Conservation (phyloP, 495 filamentous ascomycete genomes). For the Lichina pygmaea region DNA sequence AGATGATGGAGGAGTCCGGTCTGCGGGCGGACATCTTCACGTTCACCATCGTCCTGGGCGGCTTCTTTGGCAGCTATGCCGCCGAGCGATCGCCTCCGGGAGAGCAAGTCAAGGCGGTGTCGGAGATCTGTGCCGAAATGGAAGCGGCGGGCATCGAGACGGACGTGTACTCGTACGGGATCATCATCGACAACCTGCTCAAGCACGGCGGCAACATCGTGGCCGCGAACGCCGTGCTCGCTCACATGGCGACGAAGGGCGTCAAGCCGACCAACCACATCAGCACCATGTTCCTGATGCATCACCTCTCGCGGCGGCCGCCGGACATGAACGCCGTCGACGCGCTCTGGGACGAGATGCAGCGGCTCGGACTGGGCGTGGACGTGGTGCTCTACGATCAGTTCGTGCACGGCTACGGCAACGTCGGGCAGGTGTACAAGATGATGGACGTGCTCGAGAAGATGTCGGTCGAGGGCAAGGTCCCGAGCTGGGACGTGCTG, state of each 20-base stretch:
- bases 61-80: conserved; percentile 12
- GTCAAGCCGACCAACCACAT: conserved; percentile 28
- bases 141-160: conserved; percentile 21
- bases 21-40: conserved; percentile 23
- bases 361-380: conserved; percentile 14
- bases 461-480: conserved; percentile 15
- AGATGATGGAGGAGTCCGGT: conserved; percentile 17
- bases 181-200: conserved; percentile 36
- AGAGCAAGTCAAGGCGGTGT: conserved; percentile 14
- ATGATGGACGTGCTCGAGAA: conserved; percentile 23
- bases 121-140: conserved; percentile 23
- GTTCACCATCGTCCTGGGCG: conserved; percentile 25
- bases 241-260: conserved; percentile 24
- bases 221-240: conserved; percentile 29
- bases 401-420: conserved; percentile 33
- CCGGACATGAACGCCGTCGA: conserved; percentile 30
- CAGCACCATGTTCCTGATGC: conserved; percentile 42
- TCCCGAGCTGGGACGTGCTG: conserved; percentile 19
- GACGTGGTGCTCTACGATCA: conserved; percentile 42
- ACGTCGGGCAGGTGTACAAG: conserved; percentile 17
- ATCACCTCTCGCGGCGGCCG: conserved; percentile 29
- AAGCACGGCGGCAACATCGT: conserved; percentile 13
- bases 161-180: conserved; percentile 30
- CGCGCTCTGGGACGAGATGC: conserved; percentile 15
- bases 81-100: conserved; percentile 2